A percentile compares a stretch with the other conserved stretches of the same genome.
Evolutionary conservation across 2,329 filamentous ascomycete genomes (phyloP).

Genomic region (Calonectria pseudoturangicola): DNA sequence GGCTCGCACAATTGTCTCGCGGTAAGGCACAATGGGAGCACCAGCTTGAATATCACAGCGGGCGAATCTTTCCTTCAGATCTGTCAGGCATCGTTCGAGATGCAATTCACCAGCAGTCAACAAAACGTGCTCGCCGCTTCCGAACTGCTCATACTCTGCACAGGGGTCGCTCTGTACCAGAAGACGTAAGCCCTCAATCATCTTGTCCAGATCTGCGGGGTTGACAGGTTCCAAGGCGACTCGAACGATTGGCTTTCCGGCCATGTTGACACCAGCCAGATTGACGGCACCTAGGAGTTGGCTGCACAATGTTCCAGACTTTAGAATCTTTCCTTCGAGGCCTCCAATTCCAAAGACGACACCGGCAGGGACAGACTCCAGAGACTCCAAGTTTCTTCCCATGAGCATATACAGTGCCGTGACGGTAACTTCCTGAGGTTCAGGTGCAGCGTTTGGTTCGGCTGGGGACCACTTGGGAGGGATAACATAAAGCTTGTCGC

Average conservation of each 20-base stretch:
- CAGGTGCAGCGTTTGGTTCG: conserved; percentile 80
- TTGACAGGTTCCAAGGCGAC: conserved; percentile 96
- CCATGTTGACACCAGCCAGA: conserved; percentile 87
- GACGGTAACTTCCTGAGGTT: conserved; percentile 88
- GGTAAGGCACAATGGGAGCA: conserved; percentile 94
- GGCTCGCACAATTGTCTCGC: conserved; percentile 90
- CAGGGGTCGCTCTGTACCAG: conserved; percentile 97
- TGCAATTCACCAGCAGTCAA: conserved; percentile 96
- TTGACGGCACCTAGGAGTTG: conserved; percentile 91
- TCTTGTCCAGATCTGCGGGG: conserved; percentile 92
- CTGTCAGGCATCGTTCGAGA: conserved; percentile 93
- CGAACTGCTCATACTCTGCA: conserved; percentile 94
- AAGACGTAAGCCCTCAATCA: conserved; percentile 90
- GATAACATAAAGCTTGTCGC: conserved; percentile 92
- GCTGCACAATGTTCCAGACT: conserved; percentile 95
- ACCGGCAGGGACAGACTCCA: conserved; percentile 91
- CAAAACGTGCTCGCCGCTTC: conserved; percentile 95
- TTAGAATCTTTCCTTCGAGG: conserved; percentile 93
- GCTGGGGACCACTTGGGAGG: conserved; percentile 94
- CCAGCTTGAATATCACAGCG: conserved; percentile 96
- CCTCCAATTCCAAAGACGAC: conserved; percentile 97
- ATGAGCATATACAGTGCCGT: conserved; percentile 95
- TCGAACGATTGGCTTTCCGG: conserved; percentile 92
- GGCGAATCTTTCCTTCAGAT: conserved; percentile 93
- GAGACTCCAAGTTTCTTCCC: conserved; percentile 89